Conservation (phyloP, 1,284 basidiomycete species). For the Xanthoconium separans region DNA sequence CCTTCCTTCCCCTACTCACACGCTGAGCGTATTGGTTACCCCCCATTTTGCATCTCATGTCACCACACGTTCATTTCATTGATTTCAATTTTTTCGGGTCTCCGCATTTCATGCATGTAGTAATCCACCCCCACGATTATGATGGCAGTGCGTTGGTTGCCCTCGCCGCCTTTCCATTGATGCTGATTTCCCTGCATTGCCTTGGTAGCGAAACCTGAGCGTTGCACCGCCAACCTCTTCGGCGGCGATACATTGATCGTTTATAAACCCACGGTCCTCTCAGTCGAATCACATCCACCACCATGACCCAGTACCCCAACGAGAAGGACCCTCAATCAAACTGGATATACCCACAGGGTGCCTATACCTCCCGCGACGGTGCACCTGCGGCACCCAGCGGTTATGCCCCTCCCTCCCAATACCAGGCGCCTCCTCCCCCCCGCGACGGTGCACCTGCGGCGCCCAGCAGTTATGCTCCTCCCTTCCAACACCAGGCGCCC, state of each 20-base stretch:
- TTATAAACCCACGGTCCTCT: constrained; percentile 5
- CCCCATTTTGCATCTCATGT: neutral
- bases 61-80: constrained; percentile 19
- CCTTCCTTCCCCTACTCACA: neutral
- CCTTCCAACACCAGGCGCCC: neutral
- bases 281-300: neutral
- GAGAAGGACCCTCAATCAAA: constrained; percentile 23
- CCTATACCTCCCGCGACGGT: constrained; percentile 3
- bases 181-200: neutral
- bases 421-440: neutral
- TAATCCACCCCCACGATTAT: constrained; percentile 4
- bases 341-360: constrained; percentile 11
- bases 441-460: neutral
- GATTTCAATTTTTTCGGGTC: constrained; percentile 13
- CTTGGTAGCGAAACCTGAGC: neutral
- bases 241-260: neutral
- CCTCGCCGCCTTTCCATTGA: constrained; percentile 13
- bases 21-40: neutral
- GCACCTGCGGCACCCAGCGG: neutral
- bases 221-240: neutral
- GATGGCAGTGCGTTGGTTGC: neutral
- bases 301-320: constrained; percentile 24
- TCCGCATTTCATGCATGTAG: constrained; percentile 19
- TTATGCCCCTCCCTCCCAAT: neutral
- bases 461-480: neutral